Evolutionary conservation across 805 yeast genomes (phyloP).

Genomic region (Schizosaccharomyces lindneri): DNA sequence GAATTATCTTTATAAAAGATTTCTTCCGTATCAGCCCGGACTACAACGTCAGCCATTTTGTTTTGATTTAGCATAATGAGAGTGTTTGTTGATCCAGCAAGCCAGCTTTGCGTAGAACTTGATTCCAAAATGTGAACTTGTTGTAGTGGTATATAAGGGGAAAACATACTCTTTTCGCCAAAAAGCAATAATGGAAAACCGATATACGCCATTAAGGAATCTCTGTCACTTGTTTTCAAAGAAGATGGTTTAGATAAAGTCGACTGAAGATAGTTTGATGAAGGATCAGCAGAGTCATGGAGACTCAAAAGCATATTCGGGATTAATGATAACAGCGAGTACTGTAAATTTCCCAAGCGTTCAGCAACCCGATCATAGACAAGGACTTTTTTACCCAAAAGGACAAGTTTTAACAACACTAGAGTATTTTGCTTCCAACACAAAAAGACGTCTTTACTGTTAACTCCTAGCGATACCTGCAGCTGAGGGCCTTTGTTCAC

Average conservation of each 20-base stretch:
- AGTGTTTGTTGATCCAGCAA: conserved; percentile 75
- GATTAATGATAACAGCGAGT: conserved; percentile 56
- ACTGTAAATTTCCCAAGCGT: conserved; percentile 55
- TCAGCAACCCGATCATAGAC: conserved; percentile 65
- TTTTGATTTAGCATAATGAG: conserved; percentile 41
- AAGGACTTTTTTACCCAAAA: conserved; percentile 46
- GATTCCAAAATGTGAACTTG: conserved; percentile 52
- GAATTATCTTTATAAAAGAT: conserved; percentile 21
- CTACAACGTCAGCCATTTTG: conserved; percentile 27
- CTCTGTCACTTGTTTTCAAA: conserved; percentile 52
- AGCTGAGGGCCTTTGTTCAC: neutral
- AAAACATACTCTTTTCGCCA: conserved; percentile 66
- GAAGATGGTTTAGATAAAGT: conserved; percentile 34
- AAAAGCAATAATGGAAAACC: conserved; percentile 77
- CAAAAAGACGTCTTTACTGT: conserved; percentile 37
- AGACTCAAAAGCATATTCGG: conserved; percentile 34
- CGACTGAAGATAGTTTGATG: conserved; percentile 28
- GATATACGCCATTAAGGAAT: conserved; percentile 49
- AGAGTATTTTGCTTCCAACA: conserved; percentile 35
- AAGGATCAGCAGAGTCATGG: conserved; percentile 59
- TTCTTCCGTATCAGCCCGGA: conserved; percentile 8
- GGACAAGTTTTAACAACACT: conserved; percentile 46
- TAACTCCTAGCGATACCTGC: conserved; percentile 24
- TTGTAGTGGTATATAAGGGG: conserved; percentile 84
- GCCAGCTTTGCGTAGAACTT: conserved; percentile 32